Base-by-base conservation (phyloP, 129 eudicot species). In the Pseudognaphalium luteoalbum region DNA sequence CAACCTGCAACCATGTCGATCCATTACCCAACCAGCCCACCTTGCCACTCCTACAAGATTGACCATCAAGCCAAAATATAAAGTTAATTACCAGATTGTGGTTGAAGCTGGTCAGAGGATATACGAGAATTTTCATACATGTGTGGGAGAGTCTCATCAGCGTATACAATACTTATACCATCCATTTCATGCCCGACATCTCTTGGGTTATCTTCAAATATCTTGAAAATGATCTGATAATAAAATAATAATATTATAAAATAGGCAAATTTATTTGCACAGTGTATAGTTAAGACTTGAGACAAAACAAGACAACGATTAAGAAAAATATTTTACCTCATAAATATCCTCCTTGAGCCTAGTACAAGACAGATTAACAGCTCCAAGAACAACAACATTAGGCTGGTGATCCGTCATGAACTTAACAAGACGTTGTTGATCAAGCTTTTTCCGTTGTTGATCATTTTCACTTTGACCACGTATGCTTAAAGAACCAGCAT, bases 371-470 rank as follows among this genome's bases (percentile, higher is more conserved):
- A 91, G 32, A 85, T 87, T 91, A 41, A 86, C 90, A 72, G 97
- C 99, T 64, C 99, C 99, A 12, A 95, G 83, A 81, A 85, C 94
- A 57, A 89, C 94, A 30, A 89, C 92, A 19, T 86, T 86, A 16
- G 99, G 99, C 72, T 95, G 94, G 73, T 95, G 96, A 32, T 95
- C 97, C 19, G 88, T 91, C 94, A 95, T 91, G 77, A 95, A 95
- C 79, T 86, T 91, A 63, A 74, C 65, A 65, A 95, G 84, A 8
- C 93, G 87, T 76, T 89, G 92, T 85, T 87, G 97, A 79, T 91
- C 99, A 76, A 86, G 88, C 83, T 83, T 89, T 85, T 91, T 95
- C 35, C 97, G 88, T 63, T 95, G 97, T 79, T 86, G 90, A 21
- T 91, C 99, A 56, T 69, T 76, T 15, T 82, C 76, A 84, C 73